Percentiles rank a stretch among this genome's conserved stretches.
These are phyloP conservation scores for Starmera caribaea DNA, from an alignment of 805 yeast species.

Conservation along the genomic window DNA sequence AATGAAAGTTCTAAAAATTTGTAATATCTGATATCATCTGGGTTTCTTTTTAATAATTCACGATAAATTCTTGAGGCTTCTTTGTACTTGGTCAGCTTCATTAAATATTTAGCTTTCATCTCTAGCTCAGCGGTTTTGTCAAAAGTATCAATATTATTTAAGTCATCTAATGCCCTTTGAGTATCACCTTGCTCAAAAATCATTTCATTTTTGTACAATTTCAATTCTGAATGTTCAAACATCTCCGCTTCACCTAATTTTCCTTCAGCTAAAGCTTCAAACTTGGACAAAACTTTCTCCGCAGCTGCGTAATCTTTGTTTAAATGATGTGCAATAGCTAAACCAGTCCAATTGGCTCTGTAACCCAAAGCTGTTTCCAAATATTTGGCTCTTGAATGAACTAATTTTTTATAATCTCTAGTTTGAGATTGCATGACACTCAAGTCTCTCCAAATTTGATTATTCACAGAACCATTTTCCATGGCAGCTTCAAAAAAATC, in stretches of 20 bases:
- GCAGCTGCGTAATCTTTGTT: slow-evolving; percentile 60
- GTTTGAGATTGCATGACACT: slow-evolving; percentile 70
- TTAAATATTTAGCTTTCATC: slow-evolving; percentile 52
- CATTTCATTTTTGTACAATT: slow-evolving; percentile 61
- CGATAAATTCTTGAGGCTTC: slow-evolving; percentile 68
- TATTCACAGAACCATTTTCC: slow-evolving; percentile 70
- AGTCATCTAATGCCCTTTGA: slow-evolving; percentile 42
- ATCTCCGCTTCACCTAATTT: slow-evolving; percentile 56
- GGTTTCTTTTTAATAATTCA: slow-evolving; percentile 70
- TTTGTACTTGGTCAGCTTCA: slow-evolving; percentile 42
- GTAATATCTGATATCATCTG: slow-evolving; percentile 67
- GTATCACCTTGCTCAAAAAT: slow-evolving; percentile 41
- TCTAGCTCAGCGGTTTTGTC: slow-evolving; percentile 60
- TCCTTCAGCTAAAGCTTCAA: slow-evolving; percentile 66
- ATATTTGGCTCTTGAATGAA: slow-evolving; percentile 54
- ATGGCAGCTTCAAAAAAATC: slow-evolving; percentile 68
- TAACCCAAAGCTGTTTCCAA: slow-evolving; percentile 71
- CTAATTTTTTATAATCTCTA: slow-evolving; percentile 59
- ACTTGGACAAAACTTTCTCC: slow-evolving; percentile 59
- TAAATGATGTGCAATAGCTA: slow-evolving; percentile 79
- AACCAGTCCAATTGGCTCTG: slow-evolving; percentile 84
- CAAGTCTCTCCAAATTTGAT: slow-evolving; percentile 73
- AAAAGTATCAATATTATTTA: slow-evolving; percentile 40
- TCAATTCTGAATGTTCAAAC: slow-evolving; percentile 75
- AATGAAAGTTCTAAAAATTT: slow-evolving; percentile 55